These are phyloP conservation scores for Chondrus crispus DNA, from an alignment of 23 red algal species.

Conservation along the genomic window DNA sequence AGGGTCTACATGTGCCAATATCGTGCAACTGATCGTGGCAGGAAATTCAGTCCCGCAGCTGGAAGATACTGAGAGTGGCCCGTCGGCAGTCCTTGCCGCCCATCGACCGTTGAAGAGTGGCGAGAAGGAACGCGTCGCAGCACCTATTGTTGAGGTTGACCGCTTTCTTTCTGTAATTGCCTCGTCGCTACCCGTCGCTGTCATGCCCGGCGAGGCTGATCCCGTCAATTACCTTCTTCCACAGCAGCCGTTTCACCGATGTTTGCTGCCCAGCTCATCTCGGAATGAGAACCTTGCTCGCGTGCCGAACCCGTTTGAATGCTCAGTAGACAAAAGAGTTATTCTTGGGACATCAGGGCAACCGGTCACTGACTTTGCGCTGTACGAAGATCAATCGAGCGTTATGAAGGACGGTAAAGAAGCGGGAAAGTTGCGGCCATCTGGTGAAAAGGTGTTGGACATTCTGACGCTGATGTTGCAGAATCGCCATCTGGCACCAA, in stretches of 20 bases:
- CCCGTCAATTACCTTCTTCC: slow-evolving; percentile 59
- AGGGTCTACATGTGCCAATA: neutral
- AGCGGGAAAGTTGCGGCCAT: neutral
- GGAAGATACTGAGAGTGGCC: neutral
- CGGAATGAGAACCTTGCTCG: slow-evolving; percentile 31
- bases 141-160: slow-evolving; percentile 33
- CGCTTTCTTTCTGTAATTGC: slow-evolving; percentile 41
- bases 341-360: slow-evolving; percentile 61
- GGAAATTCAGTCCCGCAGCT: slow-evolving; percentile 1
- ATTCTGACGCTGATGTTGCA: slow-evolving; percentile 50
- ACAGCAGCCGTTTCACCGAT: slow-evolving; percentile 62
- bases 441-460: slow-evolving; percentile 38
- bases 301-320: slow-evolving; percentile 56
- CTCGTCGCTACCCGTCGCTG: slow-evolving; percentile 27
- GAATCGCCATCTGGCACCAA: slow-evolving; percentile 60
- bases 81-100: neutral
- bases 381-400: neutral
- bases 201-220: slow-evolving; percentile 69
- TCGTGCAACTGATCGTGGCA: slow-evolving; percentile 49
- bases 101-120: slow-evolving; percentile 21
- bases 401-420: neutral
- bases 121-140: slow-evolving; percentile 34
- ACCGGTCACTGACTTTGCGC: slow-evolving; percentile 48
- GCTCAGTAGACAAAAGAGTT: slow-evolving; percentile 8
- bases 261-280: slow-evolving; percentile 40